Percentiles rank a stretch among this genome's conserved stretches.
Conservation (phyloP, 1,139 yeast genomes). For the Blastobotrys arbuscula region DNA sequence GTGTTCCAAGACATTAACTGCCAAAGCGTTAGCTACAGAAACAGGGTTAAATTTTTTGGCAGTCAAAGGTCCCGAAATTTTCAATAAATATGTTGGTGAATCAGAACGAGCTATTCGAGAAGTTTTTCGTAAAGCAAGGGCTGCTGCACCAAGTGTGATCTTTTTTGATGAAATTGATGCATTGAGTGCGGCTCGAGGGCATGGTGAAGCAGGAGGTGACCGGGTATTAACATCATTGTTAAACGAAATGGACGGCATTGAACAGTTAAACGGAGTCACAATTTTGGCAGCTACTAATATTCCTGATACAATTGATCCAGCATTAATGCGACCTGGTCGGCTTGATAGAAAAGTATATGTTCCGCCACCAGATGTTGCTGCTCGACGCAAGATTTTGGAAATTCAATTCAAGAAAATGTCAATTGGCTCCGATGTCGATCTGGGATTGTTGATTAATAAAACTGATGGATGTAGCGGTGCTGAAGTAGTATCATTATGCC, state of each 20-base stretch:
- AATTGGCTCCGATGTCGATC: constrained; percentile 38
- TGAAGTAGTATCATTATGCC: constrained; percentile 84
- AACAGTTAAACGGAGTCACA: constrained; percentile 85
- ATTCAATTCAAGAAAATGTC: constrained; percentile 60
- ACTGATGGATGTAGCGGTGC: constrained; percentile 97
- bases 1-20: constrained; percentile 89
- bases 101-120: constrained; percentile 86
- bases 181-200: constrained; percentile 66
- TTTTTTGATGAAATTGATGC: constrained; percentile 97
- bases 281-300: constrained; percentile 93
- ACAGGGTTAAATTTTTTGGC: constrained; percentile 89
- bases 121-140: constrained; percentile 83
- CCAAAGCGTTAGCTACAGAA: constrained; percentile 92
- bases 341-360: constrained; percentile 89
- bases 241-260: constrained; percentile 95
- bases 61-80: constrained; percentile 92
- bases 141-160: constrained; percentile 87
- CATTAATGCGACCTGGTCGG: constrained; percentile 88
- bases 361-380: constrained; percentile 78
- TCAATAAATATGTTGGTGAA: constrained; percentile 93
- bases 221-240: constrained; percentile 83
- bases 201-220: constrained; percentile 65
- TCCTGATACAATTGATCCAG: constrained; percentile 89
- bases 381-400: constrained; percentile 67
- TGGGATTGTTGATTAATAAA: constrained; percentile 49